Evolutionary conservation across 257 asterid genomes (phyloP), one percentile per base, ranked within the genome.

Genomic region (Schizonepeta tenuifolia): DNA sequence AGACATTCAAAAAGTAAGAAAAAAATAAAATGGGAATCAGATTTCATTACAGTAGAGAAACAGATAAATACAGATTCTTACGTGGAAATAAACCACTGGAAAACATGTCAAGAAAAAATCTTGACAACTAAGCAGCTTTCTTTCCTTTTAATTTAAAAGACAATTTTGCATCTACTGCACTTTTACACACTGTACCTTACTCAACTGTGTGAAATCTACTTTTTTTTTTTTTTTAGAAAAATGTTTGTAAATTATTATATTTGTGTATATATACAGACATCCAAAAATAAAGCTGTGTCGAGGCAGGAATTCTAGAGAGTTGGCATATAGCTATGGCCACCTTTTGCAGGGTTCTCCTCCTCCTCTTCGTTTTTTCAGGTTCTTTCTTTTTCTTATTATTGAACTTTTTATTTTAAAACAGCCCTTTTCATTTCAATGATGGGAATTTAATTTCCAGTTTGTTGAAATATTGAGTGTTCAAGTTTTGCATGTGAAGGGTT

Each of bases 351-450:
- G 69, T 85, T 83, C 84, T 90, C 50, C 80, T 83, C n/a, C 77
- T 86, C 67, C 83, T 85, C 78, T 78, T 85, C 78, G 41, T 82
- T 56, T 71, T 86, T 41, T 75, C 97, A 87, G 98, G 98, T 90
- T 58, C 66, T 59, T 79, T 67, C 33, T 71, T 61, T 31, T 12
- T 60, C 41, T 41, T 71, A 12, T 70, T 44, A 46, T 70, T 50
- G 13, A 26, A 6, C 28, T 63, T 78, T 76, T 24, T 40, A 38
- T 43, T 58, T 71, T 31, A 17, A 4, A 2, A 2, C 40, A 31
- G 3, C 20, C 3, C 11, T 28, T 49, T 62, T 20, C 21, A 14
- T 22, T 50, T 31, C 31, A 21, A 62, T 20, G 21, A 44, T 43
- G n/a, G 21, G n/a, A 9, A 28, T 38, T 15, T 55, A 41, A 7